These are phyloP conservation scores for Millerozyma acaciae DNA, from an alignment of 805 yeast genomes.

Conservation along the genomic window DNA sequence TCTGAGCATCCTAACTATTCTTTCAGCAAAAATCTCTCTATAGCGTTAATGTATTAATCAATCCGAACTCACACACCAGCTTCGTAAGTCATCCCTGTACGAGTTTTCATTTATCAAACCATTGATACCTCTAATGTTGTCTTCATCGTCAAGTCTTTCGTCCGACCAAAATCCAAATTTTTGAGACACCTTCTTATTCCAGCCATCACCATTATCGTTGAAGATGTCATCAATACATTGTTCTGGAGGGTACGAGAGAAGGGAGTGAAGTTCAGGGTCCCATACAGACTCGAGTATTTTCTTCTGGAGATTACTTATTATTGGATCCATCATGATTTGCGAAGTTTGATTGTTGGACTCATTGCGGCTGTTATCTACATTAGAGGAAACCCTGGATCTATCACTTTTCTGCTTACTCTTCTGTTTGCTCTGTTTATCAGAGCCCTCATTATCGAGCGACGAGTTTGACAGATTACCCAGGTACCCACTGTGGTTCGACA, in stretches of 20 bases:
- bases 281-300: slow-evolving; percentile 57
- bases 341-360: background rate
- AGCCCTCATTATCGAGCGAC: slow-evolving; percentile 3
- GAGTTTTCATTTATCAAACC: slow-evolving; percentile 37
- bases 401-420: background rate
- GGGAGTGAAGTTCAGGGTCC: slow-evolving; percentile 48
- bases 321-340: slow-evolving; percentile 42
- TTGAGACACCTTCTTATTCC: slow-evolving; percentile 5
- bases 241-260: slow-evolving; percentile 56
- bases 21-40: background rate
- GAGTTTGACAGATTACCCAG: slow-evolving; percentile 4
- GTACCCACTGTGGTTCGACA: slow-evolving; percentile 2
- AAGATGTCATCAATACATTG: slow-evolving; percentile 75
- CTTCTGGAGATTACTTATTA: slow-evolving; percentile 47
- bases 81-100: slow-evolving; percentile 33
- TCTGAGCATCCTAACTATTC: background rate
- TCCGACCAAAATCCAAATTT: slow-evolving; percentile 3
- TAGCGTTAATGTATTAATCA: background rate
- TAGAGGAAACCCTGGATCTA: background rate
- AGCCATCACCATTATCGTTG: slow-evolving; percentile 58
- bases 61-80: slow-evolving; percentile 23
- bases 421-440: slow-evolving; percentile 5
- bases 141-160: slow-evolving; percentile 17
- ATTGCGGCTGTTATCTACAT: background rate
- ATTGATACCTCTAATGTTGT: slow-evolving; percentile 22